Evolutionary conservation across 2,329 filamentous ascomycete genomes (phyloP).

Genomic region (Acephala macrosclerotiorum): DNA sequence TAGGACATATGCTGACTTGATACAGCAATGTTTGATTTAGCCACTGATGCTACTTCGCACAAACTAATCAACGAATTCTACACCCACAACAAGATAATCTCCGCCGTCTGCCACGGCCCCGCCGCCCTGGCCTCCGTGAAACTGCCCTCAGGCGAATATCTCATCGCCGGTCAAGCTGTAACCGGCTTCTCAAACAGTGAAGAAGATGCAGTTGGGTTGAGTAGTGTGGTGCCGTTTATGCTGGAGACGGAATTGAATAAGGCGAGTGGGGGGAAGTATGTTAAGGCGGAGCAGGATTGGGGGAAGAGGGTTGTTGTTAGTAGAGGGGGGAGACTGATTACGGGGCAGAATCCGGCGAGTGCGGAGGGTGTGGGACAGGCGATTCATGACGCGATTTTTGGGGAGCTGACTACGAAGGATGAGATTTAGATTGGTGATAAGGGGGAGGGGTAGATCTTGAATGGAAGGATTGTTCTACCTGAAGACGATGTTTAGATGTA

Average conservation of each 20-base stretch:
- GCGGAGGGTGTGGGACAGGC: conserved; percentile 50
- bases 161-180: conserved; percentile 63
- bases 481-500: too few relatives aligned
- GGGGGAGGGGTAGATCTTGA: too few relatives aligned
- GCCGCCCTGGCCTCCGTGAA: conserved; percentile 67
- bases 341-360: conserved; percentile 53
- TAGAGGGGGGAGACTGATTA: conserved; percentile 48
- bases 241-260: conserved; percentile 62
- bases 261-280: conserved; percentile 60
- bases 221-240: conserved; percentile 61
- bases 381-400: conserved; percentile 41
- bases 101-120: conserved; percentile 75
- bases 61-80: conserved; percentile 69
- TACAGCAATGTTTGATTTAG: conserved; percentile 49
- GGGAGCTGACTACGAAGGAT: conserved; percentile 28
- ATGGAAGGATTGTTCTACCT: too few relatives aligned
- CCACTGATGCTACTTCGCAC: conserved; percentile 61
- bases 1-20: not conserved
- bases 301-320: conserved; percentile 46
- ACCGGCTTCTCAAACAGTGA: conserved; percentile 67
- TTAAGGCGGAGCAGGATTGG: conserved; percentile 59
- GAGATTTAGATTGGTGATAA: conserved; percentile 17
- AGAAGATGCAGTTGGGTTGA: conserved; percentile 50
- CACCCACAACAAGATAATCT: conserved; percentile 65
- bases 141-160: conserved; percentile 55